A percentile compares a stretch with the other conserved stretches of the same genome.
Evolutionary conservation across 1,284 basidiomycete genomes (phyloP).

Genomic region (Ceratobasidium sp.): DNA sequence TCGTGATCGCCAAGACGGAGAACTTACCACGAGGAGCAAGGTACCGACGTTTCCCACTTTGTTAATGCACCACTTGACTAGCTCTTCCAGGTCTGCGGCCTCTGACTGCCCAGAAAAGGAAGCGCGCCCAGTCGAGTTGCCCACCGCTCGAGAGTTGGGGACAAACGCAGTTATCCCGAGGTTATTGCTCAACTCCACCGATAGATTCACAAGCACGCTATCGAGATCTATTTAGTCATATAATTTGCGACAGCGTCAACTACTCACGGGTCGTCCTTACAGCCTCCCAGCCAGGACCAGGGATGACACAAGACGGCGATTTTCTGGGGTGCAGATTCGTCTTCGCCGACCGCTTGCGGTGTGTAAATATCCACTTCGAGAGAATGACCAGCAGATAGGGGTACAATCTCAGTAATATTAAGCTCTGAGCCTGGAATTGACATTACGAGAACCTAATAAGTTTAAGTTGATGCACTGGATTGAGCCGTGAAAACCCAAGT

Average conservation of each 20-base stretch:
- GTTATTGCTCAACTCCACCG: slow-evolving; percentile 50
- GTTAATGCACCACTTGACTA: slow-evolving; percentile 67
- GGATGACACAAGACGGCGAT: slow-evolving; percentile 74
- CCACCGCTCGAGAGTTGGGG: slow-evolving; percentile 81
- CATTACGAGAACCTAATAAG: too few relatives aligned
- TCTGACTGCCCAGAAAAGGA: slow-evolving; percentile 76
- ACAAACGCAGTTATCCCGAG: slow-evolving; percentile 67
- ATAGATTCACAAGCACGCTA: slow-evolving; percentile 54
- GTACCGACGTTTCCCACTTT: slow-evolving; percentile 59
- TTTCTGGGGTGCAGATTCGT: background rate
- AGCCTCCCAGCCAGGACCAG: slow-evolving; percentile 81
- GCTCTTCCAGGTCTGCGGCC: slow-evolving; percentile 69
- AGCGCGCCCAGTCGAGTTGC: slow-evolving; percentile 71
- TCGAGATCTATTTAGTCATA: too few relatives aligned
- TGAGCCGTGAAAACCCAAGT: background rate
- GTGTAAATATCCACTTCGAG: slow-evolving; percentile 33
- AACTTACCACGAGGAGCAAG: slow-evolving; percentile 65
- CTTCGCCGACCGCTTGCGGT: background rate
- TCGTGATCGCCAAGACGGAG: background rate
- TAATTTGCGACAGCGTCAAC: background rate
- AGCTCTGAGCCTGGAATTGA: background rate
- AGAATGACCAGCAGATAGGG: slow-evolving; percentile 24
- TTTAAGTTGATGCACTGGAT: background rate
- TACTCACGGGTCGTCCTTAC: slow-evolving; percentile 76
- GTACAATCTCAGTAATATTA: slow-evolving; percentile 7